These are phyloP conservation scores for Xanthoconium stramineum DNA, from an alignment of 768 basidiomycete species.

Conservation along the genomic window DNA sequence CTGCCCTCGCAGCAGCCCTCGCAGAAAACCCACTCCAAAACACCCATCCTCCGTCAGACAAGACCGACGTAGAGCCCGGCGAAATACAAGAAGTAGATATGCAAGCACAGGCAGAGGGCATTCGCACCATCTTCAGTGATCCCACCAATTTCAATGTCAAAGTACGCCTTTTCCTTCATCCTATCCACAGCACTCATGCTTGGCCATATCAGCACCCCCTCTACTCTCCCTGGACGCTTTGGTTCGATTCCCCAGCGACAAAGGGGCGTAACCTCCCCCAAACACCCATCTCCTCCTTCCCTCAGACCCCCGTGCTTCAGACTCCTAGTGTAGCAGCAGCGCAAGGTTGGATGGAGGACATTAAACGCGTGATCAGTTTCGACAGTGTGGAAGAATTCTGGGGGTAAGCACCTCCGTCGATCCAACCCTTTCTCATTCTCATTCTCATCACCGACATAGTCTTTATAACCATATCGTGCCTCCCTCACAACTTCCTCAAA, in stretches of 20 bases:
- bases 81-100: constrained; percentile 87
- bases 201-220: constrained; percentile 71
- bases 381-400: constrained; percentile 99
- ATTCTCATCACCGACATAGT: constrained; percentile 37
- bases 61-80: constrained; percentile 61
- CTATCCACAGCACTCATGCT: neutral
- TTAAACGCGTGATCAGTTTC: constrained; percentile 93
- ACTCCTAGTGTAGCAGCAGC: constrained; percentile 74
- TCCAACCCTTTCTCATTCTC: neutral
- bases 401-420: constrained; percentile 61
- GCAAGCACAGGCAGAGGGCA: constrained; percentile 76
- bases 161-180: constrained; percentile 40
- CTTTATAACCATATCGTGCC: constrained; percentile 97
- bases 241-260: constrained; percentile 94
- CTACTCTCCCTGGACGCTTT: constrained; percentile 93
- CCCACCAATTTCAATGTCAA: constrained; percentile 95
- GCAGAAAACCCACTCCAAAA: constrained; percentile 45
- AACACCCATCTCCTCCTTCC: constrained; percentile 75
- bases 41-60: constrained; percentile 20
- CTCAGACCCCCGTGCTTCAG: constrained; percentile 68
- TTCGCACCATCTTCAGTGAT: constrained; percentile 92
- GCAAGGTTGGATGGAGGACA: constrained; percentile 98
- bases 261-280: constrained; percentile 88
- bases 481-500: constrained; percentile 87
- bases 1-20: constrained; percentile 72